Evolutionary conservation across 1,139 yeast species (phyloP).

Genomic region (Suhomyces coccinellae): DNA sequence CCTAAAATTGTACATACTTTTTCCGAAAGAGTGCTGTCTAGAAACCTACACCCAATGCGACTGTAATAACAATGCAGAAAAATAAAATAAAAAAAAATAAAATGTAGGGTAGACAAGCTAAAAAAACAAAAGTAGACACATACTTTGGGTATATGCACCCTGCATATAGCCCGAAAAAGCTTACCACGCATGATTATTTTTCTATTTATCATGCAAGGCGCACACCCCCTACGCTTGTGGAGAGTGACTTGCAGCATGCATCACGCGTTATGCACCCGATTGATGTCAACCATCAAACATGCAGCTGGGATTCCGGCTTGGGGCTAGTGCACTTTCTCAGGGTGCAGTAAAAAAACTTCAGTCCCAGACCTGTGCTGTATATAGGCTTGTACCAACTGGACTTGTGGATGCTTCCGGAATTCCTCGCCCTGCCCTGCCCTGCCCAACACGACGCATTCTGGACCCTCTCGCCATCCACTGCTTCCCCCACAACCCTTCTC

Average conservation of each 20-base stretch:
- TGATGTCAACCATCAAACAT: slow-evolving; percentile 1
- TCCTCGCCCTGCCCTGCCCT: too few relatives aligned
- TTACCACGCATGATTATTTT: background rate
- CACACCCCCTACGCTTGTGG: slow-evolving; percentile 5
- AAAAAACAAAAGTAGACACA: background rate
- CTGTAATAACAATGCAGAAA: background rate
- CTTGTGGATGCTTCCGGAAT: too few relatives aligned
- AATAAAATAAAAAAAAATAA: background rate
- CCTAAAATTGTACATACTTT: slow-evolving; percentile 6
- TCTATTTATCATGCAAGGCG: slow-evolving; percentile 3
- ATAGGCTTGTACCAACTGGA: too few relatives aligned
- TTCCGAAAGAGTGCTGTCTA: slow-evolving; percentile 7
- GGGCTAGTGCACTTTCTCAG: background rate
- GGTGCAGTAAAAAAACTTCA: too few relatives aligned
- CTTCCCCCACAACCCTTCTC: too few relatives aligned
- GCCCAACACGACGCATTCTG: too few relatives aligned
- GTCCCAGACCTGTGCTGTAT: too few relatives aligned
- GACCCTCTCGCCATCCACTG: too few relatives aligned
- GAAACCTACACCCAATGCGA: slow-evolving; percentile 1
- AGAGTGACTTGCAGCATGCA: slow-evolving; percentile 1
- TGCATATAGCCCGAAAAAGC: background rate
- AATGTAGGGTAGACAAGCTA: background rate
- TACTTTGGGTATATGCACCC: background rate
- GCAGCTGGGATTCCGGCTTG: slow-evolving; percentile 1
- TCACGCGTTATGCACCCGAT: background rate